Conservation (phyloP, 139 green algal species). For the Asterochloris sp. region DNA sequence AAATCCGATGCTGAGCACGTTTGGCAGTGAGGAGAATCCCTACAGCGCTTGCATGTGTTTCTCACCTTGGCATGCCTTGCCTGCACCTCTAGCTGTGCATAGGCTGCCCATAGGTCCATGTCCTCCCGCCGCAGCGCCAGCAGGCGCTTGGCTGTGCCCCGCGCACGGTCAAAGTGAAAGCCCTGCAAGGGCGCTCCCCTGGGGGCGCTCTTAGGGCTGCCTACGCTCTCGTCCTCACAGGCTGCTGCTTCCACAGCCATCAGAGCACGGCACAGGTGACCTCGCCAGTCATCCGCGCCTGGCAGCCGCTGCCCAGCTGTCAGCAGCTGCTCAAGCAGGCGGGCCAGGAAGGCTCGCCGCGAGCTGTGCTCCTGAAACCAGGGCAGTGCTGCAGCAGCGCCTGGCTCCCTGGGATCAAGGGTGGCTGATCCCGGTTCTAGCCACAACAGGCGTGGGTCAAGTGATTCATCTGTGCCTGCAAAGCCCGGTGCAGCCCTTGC, state of each 20-base stretch:
- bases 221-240: no score
- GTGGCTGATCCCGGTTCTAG: background rate
- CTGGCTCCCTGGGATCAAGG: background rate
- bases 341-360: constrained; percentile 24
- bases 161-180: constrained; percentile 9
- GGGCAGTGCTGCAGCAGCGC: background rate
- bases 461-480: background rate
- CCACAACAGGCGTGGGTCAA: background rate
- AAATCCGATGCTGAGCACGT: no score
- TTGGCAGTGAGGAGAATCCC: no score
- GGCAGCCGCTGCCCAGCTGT: no score
- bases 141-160: constrained; percentile 39
- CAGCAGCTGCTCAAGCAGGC: constrained; percentile 24
- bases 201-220: background rate
- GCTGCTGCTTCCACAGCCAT: constrained; percentile 21
- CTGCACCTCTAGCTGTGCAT: constrained; percentile 37
- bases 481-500: background rate
- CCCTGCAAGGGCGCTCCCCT: background rate
- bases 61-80: constrained; percentile 33
- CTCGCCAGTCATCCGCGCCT: background rate
- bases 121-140: constrained; percentile 38
- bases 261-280: constrained; percentile 15
- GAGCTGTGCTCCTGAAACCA: constrained; percentile 21
- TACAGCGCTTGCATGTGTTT: no score
- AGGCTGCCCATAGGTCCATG: constrained; percentile 41